Conservation (phyloP, 371 early-diverging fungal genomes). For the Dipsacomyces acuminosporus region DNA sequence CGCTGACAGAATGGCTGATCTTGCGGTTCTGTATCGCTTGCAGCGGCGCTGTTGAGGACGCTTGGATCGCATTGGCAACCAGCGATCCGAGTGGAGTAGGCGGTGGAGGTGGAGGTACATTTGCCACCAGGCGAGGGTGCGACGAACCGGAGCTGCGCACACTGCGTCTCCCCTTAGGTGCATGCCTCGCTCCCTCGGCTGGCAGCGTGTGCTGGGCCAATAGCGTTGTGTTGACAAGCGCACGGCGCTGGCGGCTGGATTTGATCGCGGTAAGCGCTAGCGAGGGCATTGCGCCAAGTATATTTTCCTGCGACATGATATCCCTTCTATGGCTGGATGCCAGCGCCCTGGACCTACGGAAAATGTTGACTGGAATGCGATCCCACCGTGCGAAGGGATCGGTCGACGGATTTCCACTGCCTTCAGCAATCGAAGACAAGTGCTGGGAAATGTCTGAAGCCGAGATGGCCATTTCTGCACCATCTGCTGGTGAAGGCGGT, state of each 20-base stretch:
- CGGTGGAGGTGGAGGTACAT: conserved; percentile 24
- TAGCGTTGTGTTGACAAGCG: conserved; percentile 37
- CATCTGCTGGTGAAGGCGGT: conserved; percentile 29
- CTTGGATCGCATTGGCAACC: background rate
- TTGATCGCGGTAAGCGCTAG: conserved; percentile 42
- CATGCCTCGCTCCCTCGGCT: conserved; percentile 13
- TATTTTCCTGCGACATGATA: conserved; percentile 12
- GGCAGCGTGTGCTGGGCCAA: conserved; percentile 42
- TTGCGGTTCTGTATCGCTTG: too few relatives aligned
- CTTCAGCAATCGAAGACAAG: background rate
- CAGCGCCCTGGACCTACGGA: conserved; percentile 44
- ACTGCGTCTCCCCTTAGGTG: conserved; percentile 6
- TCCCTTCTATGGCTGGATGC: conserved; percentile 26
- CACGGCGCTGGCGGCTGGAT: conserved; percentile 38
- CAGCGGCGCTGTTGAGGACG: background rate
- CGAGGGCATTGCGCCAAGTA: conserved; percentile 26
- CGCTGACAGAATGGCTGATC: too few relatives aligned
- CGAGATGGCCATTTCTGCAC: background rate
- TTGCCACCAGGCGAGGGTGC: background rate
- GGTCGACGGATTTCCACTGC: background rate
- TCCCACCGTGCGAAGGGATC: conserved; percentile 42
- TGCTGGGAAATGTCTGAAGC: conserved; percentile 2
- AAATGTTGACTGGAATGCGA: conserved; percentile 48
- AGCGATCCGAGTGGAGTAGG: conserved; percentile 23
- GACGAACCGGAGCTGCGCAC: background rate